Conservation (phyloP, 2,329 filamentous ascomycete species). For the Fusarium falciforme region DNA sequence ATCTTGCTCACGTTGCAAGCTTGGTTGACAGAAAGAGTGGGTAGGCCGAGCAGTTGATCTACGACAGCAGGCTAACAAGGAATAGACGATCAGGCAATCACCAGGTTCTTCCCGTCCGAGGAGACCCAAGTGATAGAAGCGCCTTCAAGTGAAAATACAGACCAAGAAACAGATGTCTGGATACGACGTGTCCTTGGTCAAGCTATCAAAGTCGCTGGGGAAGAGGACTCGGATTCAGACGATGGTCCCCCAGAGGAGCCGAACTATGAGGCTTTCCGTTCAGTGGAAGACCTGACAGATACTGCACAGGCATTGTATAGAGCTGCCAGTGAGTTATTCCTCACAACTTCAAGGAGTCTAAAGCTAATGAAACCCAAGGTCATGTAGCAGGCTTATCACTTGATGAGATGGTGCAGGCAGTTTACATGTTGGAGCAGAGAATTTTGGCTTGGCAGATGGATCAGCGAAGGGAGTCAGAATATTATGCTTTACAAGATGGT, state of each 20-base stretch:
- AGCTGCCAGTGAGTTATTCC: conserved; percentile 45
- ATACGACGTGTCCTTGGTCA: conserved; percentile 36
- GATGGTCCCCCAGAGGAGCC: conserved; percentile 3
- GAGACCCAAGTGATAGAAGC: conserved; percentile 27
- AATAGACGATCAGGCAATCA: conserved; percentile 44
- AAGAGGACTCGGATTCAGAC: conserved; percentile 13
- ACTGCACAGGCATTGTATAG: conserved; percentile 48
- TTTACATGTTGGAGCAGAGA: conserved; percentile 53
- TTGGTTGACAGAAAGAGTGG: conserved; percentile 50
- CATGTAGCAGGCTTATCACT: conserved; percentile 49
- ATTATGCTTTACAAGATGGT: not conserved
- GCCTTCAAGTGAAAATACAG: conserved; percentile 34
- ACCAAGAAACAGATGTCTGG: conserved; percentile 42
- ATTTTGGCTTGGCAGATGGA: conserved; percentile 50
- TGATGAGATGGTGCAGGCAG: conserved; percentile 48
- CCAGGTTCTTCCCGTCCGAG: conserved; percentile 51
- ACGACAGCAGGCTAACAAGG: conserved; percentile 12
- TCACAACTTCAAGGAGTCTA: not conserved
- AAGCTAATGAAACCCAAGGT: conserved; percentile 40
- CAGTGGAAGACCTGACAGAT: conserved; percentile 47
- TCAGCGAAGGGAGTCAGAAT: conserved; percentile 1
- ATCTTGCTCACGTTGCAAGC: conserved; percentile 62
- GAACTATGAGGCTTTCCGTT: conserved; percentile 48
- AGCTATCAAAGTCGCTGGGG: conserved; percentile 18
- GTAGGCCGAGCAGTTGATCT: not conserved